A percentile compares a stretch with the other conserved stretches of the same genome.
Conservation (phyloP, 805 yeast species). For the Candida sakaeoensis region DNA sequence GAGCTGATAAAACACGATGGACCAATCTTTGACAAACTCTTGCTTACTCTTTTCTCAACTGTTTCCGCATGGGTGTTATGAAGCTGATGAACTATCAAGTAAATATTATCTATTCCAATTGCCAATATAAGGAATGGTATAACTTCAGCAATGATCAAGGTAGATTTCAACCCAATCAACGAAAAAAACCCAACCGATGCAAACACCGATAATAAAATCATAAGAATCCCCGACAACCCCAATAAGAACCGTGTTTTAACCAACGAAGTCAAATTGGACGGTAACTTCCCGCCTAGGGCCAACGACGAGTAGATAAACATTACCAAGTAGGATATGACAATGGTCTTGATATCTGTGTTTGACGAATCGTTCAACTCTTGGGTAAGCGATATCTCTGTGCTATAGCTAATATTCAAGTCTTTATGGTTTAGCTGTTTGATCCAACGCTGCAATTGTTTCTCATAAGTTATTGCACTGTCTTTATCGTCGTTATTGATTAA, state of each 20-base stretch:
- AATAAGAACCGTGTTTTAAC: slow-evolving; percentile 62
- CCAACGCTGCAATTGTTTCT: slow-evolving; percentile 57
- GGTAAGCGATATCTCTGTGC: slow-evolving; percentile 79
- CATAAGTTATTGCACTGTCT: slow-evolving; percentile 60
- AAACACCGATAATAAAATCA: slow-evolving; percentile 75
- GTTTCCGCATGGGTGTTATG: slow-evolving; percentile 48
- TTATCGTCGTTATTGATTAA: slow-evolving; percentile 54
- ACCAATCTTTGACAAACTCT: slow-evolving; percentile 70
- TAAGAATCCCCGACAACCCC: slow-evolving; percentile 79
- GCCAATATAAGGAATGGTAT: slow-evolving; percentile 92
- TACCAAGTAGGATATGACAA: slow-evolving; percentile 68
- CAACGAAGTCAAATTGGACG: slow-evolving; percentile 32
- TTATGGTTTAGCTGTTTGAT: slow-evolving; percentile 39
- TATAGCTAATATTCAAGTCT: slow-evolving; percentile 60
- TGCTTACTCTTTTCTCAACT: slow-evolving; percentile 54
- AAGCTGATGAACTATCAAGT: slow-evolving; percentile 78
- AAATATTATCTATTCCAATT: slow-evolving; percentile 94
- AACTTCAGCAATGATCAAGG: slow-evolving; percentile 92
- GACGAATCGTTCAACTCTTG: slow-evolving; percentile 81
- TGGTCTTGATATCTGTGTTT: slow-evolving; percentile 70
- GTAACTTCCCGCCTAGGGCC: slow-evolving; percentile 65
- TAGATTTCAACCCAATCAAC: slow-evolving; percentile 73
- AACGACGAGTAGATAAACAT: slow-evolving; percentile 89
- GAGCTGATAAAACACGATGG: slow-evolving; percentile 84
- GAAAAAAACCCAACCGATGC: slow-evolving; percentile 83